Conservation (phyloP, 2,329 filamentous ascomycete species). For the Cytospora leucostoma region DNA sequence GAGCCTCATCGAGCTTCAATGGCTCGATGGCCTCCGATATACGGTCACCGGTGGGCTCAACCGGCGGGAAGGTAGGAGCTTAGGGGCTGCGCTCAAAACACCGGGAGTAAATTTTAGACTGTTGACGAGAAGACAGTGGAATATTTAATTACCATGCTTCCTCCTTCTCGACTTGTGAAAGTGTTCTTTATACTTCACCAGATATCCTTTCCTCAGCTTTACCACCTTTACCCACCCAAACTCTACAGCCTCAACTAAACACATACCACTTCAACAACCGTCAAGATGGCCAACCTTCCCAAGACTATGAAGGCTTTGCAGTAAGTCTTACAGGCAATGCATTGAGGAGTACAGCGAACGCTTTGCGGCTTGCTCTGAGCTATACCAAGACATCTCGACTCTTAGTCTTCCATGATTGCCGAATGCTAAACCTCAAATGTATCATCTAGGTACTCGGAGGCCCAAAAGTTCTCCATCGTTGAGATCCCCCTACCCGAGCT, state of each 20-base stretch:
- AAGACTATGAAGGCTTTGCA: conserved; percentile 39
- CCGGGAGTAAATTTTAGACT: conserved; percentile 1
- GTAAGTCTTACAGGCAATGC: conserved; percentile 14
- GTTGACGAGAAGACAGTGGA: conserved; percentile 7
- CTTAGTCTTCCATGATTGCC: neutral
- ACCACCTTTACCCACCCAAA: neutral
- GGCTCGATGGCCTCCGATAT: conserved; percentile 10
- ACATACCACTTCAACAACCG: neutral
- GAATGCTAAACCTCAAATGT: too few species aligned
- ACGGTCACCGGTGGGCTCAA: neutral
- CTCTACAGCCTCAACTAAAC: neutral
- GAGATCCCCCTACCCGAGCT: conserved; percentile 62
- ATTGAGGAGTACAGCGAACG: neutral
- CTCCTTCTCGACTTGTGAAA: neutral
- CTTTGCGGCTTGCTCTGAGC: neutral
- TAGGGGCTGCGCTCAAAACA: conserved; percentile 18
- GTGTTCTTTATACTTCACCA: neutral
- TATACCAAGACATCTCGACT: neutral
- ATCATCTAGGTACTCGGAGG: conserved; percentile 30
- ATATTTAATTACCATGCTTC: conserved; percentile 1
- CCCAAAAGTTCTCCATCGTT: conserved; percentile 59
- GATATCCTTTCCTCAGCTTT: neutral
- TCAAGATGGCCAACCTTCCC: conserved; percentile 40
- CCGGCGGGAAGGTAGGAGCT: neutral
- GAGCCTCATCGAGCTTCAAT: conserved; percentile 15